Conservation (phyloP, 2,329 filamentous ascomycete genomes). For the Ceratocystis huliohia region DNA sequence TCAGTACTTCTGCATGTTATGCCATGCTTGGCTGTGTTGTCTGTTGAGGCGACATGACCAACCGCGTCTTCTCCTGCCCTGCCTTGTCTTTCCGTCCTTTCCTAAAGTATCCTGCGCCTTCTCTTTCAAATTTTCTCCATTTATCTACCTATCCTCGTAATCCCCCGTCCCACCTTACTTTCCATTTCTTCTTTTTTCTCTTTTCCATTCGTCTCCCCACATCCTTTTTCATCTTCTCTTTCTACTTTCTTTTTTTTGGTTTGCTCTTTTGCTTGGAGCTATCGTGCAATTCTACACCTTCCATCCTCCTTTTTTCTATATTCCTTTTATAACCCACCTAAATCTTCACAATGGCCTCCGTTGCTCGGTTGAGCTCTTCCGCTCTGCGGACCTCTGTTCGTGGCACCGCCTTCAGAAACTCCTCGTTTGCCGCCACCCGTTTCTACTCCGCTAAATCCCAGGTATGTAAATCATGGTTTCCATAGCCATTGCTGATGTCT, state of each 20-base stretch:
- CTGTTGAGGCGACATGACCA: conserved; percentile 6
- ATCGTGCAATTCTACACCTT: background rate
- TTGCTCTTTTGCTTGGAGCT: background rate
- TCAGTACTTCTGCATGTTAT: conserved; percentile 7
- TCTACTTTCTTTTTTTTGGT: background rate
- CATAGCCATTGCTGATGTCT: background rate
- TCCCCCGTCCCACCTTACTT: conserved; percentile 27
- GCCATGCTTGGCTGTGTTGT: background rate
- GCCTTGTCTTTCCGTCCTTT: conserved; percentile 22
- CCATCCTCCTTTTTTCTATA: conserved; percentile 19
- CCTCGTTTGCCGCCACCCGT: conserved; percentile 70
- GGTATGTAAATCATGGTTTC: conserved; percentile 35
- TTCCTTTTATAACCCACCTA: conserved; percentile 25
- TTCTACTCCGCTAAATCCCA: conserved; percentile 89
- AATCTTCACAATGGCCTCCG: conserved; percentile 58
- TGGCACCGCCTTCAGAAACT: conserved; percentile 54
- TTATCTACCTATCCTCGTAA: conserved; percentile 30
- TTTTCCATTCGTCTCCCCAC: conserved; percentile 12
- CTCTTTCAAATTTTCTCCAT: conserved; percentile 22
- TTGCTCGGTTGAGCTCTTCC: conserved; percentile 67
- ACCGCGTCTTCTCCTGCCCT: conserved; percentile 28
- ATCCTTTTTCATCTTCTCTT: conserved; percentile 8
- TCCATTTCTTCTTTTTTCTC: conserved; percentile 24
- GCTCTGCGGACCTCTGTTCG: conserved; percentile 66
- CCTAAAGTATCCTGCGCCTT: conserved; percentile 22